Evolutionary conservation across 768 basidiomycete genomes (phyloP), one percentile per base, ranked within the genome.

Genomic region (Fistulinella prunicolor): DNA sequence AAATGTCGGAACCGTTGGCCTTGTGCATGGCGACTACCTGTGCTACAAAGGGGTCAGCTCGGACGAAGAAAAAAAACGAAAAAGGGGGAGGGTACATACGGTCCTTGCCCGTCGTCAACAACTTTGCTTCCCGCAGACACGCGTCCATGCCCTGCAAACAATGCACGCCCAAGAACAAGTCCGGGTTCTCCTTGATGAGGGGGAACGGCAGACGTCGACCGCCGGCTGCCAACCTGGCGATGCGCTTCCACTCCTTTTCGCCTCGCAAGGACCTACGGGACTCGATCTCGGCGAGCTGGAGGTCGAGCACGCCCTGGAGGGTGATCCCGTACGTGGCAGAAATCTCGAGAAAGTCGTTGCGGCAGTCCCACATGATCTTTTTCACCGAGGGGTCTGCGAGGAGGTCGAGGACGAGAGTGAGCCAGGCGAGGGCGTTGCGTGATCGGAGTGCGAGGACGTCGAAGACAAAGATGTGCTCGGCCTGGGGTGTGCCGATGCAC

Each of bases 301-400:
- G 61, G 49, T 75, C 74, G 10, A 75, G 49, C 9, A 75, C 63
- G 13, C 63, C 61, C 9, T 57, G 51, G 20, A 75, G 51, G 0
- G 40, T 22, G 20, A 70, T 56, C 2, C 62, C 60, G 26, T 69
- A 69, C 1, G 51, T 40, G 16, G 60, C 43, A 9, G 23, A 52
- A 3, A 75, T 58, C 49, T 74, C 73, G 28, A 67, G 55, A 55
- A 58, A 71, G 54, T 75, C 74, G 56, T 67, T 67, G 2, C 73
- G 63, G 10, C 72, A 73, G 51, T 75, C 74, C 66, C 70, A 75
- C 51, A 72, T 68, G 50, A 75, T 52, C 54, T 74, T 75, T 24
- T 61, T 58, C 29, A 72, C 51, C 2, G 38, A 26, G 12, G 59
- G 54, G 30, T 66, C 57, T 20, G 50, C 53, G 41, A 75, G 64